Evolutionary conservation across 768 basidiomycete genomes (phyloP).

Genomic region (Myochromella boudieri): DNA sequence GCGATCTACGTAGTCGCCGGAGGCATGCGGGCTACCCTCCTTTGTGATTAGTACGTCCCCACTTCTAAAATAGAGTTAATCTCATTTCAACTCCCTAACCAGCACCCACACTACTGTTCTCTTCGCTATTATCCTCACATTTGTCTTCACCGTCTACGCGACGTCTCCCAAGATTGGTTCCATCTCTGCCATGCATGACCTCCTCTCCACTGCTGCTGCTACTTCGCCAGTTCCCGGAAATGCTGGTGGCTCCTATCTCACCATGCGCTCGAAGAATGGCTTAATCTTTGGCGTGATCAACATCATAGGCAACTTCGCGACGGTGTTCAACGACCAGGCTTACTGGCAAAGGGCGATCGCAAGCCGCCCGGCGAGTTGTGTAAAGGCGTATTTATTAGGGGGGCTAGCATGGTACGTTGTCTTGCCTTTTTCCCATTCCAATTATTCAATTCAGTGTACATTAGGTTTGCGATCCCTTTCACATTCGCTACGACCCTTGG

Average conservation of each 20-base stretch:
- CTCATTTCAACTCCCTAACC: not conserved
- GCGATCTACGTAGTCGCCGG: conserved; percentile 87
- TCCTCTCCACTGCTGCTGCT: conserved; percentile 61
- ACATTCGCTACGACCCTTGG: conserved; percentile 86
- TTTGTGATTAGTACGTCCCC: conserved; percentile 76
- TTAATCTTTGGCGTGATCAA: conserved; percentile 87
- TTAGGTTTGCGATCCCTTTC: conserved; percentile 83
- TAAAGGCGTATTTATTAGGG: conserved; percentile 89
- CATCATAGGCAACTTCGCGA: conserved; percentile 79
- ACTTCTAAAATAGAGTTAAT: not conserved
- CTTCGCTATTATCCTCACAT: conserved; percentile 78
- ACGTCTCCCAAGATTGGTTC: conserved; percentile 81
- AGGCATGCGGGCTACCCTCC: conserved; percentile 82
- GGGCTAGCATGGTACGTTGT: conserved; percentile 75
- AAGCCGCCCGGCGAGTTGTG: conserved; percentile 76
- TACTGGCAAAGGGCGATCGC: conserved; percentile 96
- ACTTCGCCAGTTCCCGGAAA: conserved; percentile 73
- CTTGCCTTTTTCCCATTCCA: not conserved
- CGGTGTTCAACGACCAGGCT: conserved; percentile 61
- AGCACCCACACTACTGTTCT: conserved; percentile 88
- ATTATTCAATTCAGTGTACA: not conserved
- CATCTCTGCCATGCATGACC: conserved; percentile 72
- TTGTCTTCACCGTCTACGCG: conserved; percentile 79
- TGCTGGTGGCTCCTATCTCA: conserved; percentile 81
- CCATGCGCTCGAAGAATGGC: conserved; percentile 75